Evolutionary conservation across 1,284 basidiomycete species (phyloP).

Genomic region (Pulveroboletus sp.): DNA sequence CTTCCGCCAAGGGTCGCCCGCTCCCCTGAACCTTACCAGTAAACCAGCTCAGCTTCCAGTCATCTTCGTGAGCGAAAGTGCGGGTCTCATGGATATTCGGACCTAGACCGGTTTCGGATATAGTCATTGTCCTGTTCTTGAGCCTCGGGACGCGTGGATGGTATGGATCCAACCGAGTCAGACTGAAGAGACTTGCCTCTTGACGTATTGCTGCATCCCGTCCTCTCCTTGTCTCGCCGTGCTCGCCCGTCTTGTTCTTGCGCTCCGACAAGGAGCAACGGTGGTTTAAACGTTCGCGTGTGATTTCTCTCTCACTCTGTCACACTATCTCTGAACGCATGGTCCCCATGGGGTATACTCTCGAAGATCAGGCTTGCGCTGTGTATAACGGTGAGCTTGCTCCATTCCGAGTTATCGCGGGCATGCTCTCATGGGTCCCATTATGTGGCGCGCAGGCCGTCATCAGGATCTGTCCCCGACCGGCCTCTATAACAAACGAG

Average conservation of each 20-base stretch:
- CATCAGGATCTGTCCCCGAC: slow-evolving; percentile 5
- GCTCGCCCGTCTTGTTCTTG: slow-evolving; percentile 24
- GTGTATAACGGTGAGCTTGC: slow-evolving; percentile 17
- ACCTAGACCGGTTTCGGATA: slow-evolving; percentile 37
- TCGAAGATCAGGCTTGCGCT: slow-evolving; percentile 15
- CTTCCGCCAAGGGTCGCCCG: slow-evolving; percentile 9
- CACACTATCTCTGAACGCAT: slow-evolving; percentile 5
- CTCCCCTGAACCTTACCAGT: slow-evolving; percentile 11
- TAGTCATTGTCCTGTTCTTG: slow-evolving; percentile 30
- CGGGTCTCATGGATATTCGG: slow-evolving; percentile 20
- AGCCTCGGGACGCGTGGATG: slow-evolving; percentile 14
- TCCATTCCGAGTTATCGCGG: background rate
- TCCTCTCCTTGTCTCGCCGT: slow-evolving; percentile 27
- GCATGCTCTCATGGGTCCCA: slow-evolving; percentile 2
- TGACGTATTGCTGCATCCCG: slow-evolving; percentile 15
- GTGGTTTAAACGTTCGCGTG: slow-evolving; percentile 19
- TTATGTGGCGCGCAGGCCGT: slow-evolving; percentile 11
- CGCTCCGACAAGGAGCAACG: slow-evolving; percentile 16
- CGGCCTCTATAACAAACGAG: slow-evolving; percentile 8
- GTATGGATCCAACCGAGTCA: slow-evolving; percentile 14
- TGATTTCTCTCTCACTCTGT: background rate
- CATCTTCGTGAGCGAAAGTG: slow-evolving; percentile 13
- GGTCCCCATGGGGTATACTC: slow-evolving; percentile 6
- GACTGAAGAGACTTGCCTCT: slow-evolving; percentile 9
- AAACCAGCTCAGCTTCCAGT: slow-evolving; percentile 1